phyloP scores from a whole-genome alignment of 192 early-diverging fungal genomes.

The Gamsiella multidivaricata region DNA sequence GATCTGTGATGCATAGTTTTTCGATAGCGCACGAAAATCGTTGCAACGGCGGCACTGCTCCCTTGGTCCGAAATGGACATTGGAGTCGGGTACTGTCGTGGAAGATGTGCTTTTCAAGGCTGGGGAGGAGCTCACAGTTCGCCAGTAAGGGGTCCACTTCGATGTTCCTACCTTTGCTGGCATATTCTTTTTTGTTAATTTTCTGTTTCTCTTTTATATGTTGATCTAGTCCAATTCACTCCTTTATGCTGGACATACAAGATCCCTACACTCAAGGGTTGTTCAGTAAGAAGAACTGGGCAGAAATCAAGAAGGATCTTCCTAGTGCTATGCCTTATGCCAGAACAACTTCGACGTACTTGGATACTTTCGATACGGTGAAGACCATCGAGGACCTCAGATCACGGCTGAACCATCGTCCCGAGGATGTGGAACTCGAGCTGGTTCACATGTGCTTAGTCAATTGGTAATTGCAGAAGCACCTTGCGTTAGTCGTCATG shows the following conservation, averaged over 20 bases:
- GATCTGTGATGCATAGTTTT: not conserved
- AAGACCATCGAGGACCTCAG: not conserved
- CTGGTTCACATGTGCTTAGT: not conserved
- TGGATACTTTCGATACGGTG: not conserved
- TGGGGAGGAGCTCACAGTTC: not conserved
- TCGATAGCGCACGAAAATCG: not conserved
- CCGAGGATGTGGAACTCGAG: not conserved
- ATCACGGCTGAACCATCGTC: not conserved
- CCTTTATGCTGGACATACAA: no score
- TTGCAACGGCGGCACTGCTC: not conserved
- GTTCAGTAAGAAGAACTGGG: not conserved
- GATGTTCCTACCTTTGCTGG: not conserved
- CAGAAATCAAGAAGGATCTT: not conserved
- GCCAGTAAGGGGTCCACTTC: not conserved
- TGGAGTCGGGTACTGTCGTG: not conserved
- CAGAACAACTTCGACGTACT: not conserved
- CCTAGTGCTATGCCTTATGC: not conserved
- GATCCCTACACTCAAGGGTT: not conserved
- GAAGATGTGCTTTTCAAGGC: not conserved
- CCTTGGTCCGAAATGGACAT: not conserved
- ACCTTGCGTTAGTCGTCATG: no score
- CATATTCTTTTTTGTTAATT: no score
- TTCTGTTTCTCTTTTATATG: not conserved
- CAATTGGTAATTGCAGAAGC: not conserved
- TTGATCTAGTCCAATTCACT: not conserved